Base-by-base conservation (phyloP, 768 basidiomycete genomes). In the Panaeolus cyanescens region DNA sequence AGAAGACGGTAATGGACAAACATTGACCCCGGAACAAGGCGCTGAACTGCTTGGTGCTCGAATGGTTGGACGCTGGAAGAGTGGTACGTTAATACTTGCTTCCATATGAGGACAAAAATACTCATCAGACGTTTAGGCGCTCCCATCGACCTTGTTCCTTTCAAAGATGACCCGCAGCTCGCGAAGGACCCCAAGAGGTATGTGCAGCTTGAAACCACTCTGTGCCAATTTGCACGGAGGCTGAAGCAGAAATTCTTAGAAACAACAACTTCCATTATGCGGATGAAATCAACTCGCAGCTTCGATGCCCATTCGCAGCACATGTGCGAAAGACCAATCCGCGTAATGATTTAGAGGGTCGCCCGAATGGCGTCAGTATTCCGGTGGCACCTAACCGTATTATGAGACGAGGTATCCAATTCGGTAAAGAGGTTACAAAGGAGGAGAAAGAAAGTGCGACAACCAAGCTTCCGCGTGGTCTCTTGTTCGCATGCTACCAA, bases 31-130 rank as follows among this genome's bases (percentile, higher is more conserved):
- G 7, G 65, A 76, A 55, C 70, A 83, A 60, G 81, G 83, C 17
- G 77, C 77, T 39, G 82, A 80, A 19, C 74, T 84, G n/a, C 73
- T 81, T 17, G 83, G 83, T 37, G 84, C 84, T 17, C 75, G 84
- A 56, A 72, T 85, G 62, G 74, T 85, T 22, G 85, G 85, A 12
- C 74, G 85, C 19, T 85, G 83, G 83, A 83, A 82, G 77, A 83
- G 81, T 54, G 81, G 82, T 80, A 66, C 39, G 77, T 66, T 55
- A 20, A 28, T 19, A 30, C 37, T 57, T 8, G 32, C 22, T n/a
- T n/a, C 13, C 5, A 6, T 20, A 8, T 17, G 30, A n/a, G 28
- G 28, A 33, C 34, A 31, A 12, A 68, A 17, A 30, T 36, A 32
- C 32, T 34, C 19, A 57, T 36, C 32, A 32, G 30, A 4, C 25